phyloP scores from a whole-genome alignment of 2,329 filamentous ascomycete species.

The Clonostachys chloroleuca region DNA sequence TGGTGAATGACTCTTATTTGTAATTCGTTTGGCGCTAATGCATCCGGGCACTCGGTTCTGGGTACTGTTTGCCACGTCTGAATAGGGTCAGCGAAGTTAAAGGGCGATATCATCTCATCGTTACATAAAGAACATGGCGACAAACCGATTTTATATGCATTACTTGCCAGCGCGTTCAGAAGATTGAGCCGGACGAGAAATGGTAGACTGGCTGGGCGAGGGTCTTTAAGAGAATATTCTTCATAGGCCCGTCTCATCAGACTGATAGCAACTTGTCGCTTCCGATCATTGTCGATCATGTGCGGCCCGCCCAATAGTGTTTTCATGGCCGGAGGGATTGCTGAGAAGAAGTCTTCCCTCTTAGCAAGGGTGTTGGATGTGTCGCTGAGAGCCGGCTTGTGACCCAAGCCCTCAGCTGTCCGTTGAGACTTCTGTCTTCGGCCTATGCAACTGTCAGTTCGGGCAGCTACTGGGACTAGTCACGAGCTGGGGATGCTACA shows the following conservation, averaged over 20 bases:
- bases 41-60: neutral
- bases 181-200: conserved; percentile 5
- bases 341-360: neutral
- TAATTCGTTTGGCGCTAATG: neutral
- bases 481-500: too few relatives aligned
- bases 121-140: neutral
- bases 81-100: neutral
- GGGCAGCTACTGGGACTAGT: too few relatives aligned
- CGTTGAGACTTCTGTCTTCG: too few relatives aligned
- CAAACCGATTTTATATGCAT: neutral
- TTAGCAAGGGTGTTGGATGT: neutral
- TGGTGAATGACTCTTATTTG: conserved; percentile 15
- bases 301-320: neutral
- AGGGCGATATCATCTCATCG: neutral
- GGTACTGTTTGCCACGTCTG: neutral
- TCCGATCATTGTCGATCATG: neutral
- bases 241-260: neutral
- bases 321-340: neutral
- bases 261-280: neutral
- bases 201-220: neutral
- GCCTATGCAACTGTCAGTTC: too few relatives aligned
- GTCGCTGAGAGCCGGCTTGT: conserved; percentile 56
- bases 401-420: neutral
- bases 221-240: neutral
- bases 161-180: conserved; percentile 2